Base-by-base conservation (phyloP, 768 basidiomycete genomes). In the Stropharia rugosoannulata region DNA sequence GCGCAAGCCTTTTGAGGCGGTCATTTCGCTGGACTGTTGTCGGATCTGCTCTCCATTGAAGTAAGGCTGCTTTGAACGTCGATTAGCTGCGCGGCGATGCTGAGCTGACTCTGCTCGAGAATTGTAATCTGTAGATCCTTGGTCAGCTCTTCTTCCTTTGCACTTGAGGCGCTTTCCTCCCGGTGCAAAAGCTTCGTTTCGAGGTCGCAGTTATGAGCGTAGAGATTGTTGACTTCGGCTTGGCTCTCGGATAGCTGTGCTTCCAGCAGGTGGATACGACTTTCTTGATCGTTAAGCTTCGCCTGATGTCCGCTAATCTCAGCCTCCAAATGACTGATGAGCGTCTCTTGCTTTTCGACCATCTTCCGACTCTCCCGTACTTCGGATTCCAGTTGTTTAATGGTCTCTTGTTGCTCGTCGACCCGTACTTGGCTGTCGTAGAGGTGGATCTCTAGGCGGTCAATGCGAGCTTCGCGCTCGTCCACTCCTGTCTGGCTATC, bases 11-110 rank as follows among this genome's bases (percentile, higher is more conserved):
- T 54, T 54, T 36, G 59, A 53, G 29, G 51, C 55, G 54, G 65
- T 63, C 29, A 70, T 63, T 43, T 73, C 64, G 29, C 64, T 61
- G 19, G 70, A 64, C 49, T 73, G 72, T 36, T 66, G 69, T 18
- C 68, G 66, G 7, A 73, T 48, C 53, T 74, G 72, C 72, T 66
- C 32, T 64, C 61, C 19, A 61, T 57, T 10, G 62, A 50, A 55
- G 61, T 60, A 22, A 60, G 40, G 51, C 51, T 62, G 16, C 56
- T 49, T 35, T 63, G 66, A 22, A 67, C 52, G 13, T 62, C 58
- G 38, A 65, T 55, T 16, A 66, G 60, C 25, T 66, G 62, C 10
- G 62, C 56, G 13, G 59, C 50, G 10, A 68, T 37, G 22, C 59
- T 58, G 15, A 62, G 55, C 52, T 61, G 57, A 38, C 57, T 59